Evolutionary conservation across 768 basidiomycete species (phyloP).

Genomic region (Jaapia argillacea): DNA sequence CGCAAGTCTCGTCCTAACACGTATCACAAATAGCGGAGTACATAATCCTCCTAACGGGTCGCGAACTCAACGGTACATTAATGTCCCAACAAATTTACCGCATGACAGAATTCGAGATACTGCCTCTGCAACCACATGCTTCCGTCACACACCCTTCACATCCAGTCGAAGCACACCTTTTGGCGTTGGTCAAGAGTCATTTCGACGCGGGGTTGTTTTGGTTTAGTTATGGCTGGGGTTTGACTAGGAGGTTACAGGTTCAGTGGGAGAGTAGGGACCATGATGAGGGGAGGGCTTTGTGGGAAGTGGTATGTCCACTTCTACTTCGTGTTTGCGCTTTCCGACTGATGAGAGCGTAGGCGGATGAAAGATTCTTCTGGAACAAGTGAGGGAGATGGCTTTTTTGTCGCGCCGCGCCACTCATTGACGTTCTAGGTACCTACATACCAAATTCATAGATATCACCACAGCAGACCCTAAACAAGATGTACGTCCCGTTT

Average conservation of each 20-base stretch:
- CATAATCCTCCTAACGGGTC: slow-evolving; percentile 77
- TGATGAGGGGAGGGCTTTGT: slow-evolving; percentile 48
- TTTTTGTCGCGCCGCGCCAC: slow-evolving; percentile 4
- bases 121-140: slow-evolving; percentile 71
- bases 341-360: slow-evolving; percentile 29
- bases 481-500: slow-evolving; percentile 47
- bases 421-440: slow-evolving; percentile 24
- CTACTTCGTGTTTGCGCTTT: slow-evolving; percentile 1
- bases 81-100: slow-evolving; percentile 83
- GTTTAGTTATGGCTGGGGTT: slow-evolving; percentile 86
- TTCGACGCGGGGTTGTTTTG: slow-evolving; percentile 71
- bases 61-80: slow-evolving; percentile 67
- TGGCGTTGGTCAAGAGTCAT: slow-evolving; percentile 82
- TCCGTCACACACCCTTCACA: slow-evolving; percentile 63
- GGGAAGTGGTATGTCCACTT: slow-evolving; percentile 61
- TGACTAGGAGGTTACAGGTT: slow-evolving; percentile 79
- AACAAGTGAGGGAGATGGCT: slow-evolving; percentile 68
- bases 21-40: slow-evolving; percentile 69
- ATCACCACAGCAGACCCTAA: slow-evolving; percentile 35
- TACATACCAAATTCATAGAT: slow-evolving; percentile 57
- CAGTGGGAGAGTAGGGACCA: slow-evolving; percentile 55
- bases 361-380: slow-evolving; percentile 98
- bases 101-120: slow-evolving; percentile 84
- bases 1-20: background rate
- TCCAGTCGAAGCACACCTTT: slow-evolving; percentile 79